Evolutionary conservation across 2,329 filamentous ascomycete species (phyloP).

Genomic region (Alternaria arborescens): DNA sequence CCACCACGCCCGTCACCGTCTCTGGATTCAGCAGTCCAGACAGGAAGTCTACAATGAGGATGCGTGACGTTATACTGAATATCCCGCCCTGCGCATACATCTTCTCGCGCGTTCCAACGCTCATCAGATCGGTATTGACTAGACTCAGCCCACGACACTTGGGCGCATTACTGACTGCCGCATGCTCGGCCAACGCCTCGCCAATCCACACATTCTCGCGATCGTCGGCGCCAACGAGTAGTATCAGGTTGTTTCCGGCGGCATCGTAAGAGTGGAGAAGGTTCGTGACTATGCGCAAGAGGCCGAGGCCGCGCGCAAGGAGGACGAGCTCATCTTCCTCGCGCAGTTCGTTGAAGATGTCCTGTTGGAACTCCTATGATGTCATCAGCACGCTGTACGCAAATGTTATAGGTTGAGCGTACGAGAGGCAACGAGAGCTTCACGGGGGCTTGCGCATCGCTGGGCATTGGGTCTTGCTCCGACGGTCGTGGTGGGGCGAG

Average conservation of each 20-base stretch:
- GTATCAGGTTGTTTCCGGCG: constrained; percentile 88
- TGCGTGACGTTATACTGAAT: constrained; percentile 94
- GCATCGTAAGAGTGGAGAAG: constrained; percentile 96
- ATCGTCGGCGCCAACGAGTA: constrained; percentile 89
- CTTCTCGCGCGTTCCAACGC: constrained; percentile 85
- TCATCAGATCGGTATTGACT: constrained; percentile 94
- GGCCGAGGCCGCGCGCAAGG: constrained; percentile 87
- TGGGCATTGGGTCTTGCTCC: constrained; percentile 45
- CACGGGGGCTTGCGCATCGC: constrained; percentile 65
- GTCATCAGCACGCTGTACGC: constrained; percentile 32
- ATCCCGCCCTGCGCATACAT: constrained; percentile 90
- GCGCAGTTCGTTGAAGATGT: constrained; percentile 77
- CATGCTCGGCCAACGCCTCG: constrained; percentile 93
- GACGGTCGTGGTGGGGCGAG: constrained; percentile 26
- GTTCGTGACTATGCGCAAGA: constrained; percentile 93
- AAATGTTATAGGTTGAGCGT: constrained; percentile 34
- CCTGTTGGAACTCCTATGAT: constrained; percentile 83
- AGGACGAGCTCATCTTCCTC: constrained; percentile 93
- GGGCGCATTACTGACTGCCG: constrained; percentile 83
- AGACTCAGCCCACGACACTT: constrained; percentile 85
- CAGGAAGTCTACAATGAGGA: constrained; percentile 90
- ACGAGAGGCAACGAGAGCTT: constrained; percentile 82
- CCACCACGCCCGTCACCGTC: constrained; percentile 84
- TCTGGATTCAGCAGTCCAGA: constrained; percentile 83
- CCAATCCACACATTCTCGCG: constrained; percentile 97